These are phyloP conservation scores for Pythium dissotocum DNA, from an alignment of 352 stramenopile genomes.

Conservation along the genomic window DNA sequence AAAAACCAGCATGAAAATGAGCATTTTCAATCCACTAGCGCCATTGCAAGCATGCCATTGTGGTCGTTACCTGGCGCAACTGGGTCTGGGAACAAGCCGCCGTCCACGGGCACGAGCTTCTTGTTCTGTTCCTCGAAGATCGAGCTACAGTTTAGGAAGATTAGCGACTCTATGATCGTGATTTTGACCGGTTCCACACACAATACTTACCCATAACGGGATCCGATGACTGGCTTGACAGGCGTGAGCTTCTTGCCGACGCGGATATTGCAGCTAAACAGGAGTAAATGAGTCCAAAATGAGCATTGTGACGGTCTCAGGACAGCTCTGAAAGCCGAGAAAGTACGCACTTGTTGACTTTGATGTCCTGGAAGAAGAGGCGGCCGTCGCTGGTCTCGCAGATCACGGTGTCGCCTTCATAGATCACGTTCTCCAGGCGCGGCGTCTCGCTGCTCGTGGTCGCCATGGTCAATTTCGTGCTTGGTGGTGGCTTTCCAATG, in stretches of 20 bases:
- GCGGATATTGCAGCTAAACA: conserved; percentile 47
- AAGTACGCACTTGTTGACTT: conserved; percentile 57
- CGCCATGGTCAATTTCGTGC: not conserved
- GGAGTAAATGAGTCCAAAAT: conserved; percentile 14
- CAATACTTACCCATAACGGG: conserved; percentile 56
- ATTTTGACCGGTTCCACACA: not conserved
- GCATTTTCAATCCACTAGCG: not conserved
- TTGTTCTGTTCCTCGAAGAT: conserved; percentile 89
- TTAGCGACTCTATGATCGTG: not conserved
- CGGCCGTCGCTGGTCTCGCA: conserved; percentile 84
- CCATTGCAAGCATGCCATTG: not conserved
- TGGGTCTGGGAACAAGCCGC: conserved; percentile 79
- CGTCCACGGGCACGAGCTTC: conserved; percentile 63
- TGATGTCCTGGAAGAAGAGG: conserved; percentile 84
- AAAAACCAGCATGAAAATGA: not conserved
- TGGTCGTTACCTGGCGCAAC: conserved; percentile 60
- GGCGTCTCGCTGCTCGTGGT: conserved; percentile 9
- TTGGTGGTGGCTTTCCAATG: not conserved
- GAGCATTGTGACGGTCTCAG: not conserved
- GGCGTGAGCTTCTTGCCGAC: conserved; percentile 80
- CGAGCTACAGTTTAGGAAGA: conserved; percentile 30
- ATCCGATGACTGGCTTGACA: conserved; percentile 72
- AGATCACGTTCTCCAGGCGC: conserved; percentile 73
- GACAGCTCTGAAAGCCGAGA: not conserved
- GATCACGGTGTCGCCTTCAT: conserved; percentile 86